phyloP scores from a whole-genome alignment of 306 rosid species.

The Crotalaria pallida region DNA sequence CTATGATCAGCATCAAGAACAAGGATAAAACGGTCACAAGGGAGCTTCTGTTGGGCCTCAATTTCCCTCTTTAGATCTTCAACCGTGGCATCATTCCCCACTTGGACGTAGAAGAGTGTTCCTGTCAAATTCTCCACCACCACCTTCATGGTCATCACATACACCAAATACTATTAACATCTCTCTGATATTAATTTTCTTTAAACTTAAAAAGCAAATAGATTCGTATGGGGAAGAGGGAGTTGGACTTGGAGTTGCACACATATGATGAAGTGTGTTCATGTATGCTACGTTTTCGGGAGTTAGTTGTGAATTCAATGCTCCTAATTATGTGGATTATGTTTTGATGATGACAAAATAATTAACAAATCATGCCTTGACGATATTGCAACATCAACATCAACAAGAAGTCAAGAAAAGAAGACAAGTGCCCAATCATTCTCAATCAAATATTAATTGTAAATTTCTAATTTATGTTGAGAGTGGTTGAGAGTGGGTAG shows the following conservation, averaged over 20 bases:
- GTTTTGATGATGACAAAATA: no score
- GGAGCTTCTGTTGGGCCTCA: slow-evolving; percentile 46
- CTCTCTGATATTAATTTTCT: neutral
- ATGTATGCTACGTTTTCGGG: slow-evolving; percentile 40
- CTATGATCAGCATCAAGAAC: slow-evolving; percentile 22
- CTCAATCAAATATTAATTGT: no score
- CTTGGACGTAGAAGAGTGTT: slow-evolving; percentile 36
- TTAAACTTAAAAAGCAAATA: neutral
- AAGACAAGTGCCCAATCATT: no score
- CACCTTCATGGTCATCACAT: slow-evolving; percentile 32
- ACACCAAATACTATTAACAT: neutral
- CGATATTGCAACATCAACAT: no score
- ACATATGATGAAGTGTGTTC: slow-evolving; percentile 23
- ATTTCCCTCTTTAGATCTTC: slow-evolving; percentile 47
- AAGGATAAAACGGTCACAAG: slow-evolving; percentile 48
- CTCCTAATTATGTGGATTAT: no score
- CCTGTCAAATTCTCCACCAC: slow-evolving; percentile 46
- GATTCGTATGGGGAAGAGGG: neutral
- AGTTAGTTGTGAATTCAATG: no score
- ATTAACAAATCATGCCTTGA: no score
- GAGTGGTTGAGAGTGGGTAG: no score
- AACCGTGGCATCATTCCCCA: slow-evolving; percentile 35
- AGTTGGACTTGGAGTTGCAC: slow-evolving; percentile 1
- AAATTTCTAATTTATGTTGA: no score
- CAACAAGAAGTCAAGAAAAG: no score